Percentiles rank a stretch among this genome's conserved stretches.
Conservation (phyloP, 2,329 filamentous ascomycete genomes). For the Cladorrhinum sp. region DNA sequence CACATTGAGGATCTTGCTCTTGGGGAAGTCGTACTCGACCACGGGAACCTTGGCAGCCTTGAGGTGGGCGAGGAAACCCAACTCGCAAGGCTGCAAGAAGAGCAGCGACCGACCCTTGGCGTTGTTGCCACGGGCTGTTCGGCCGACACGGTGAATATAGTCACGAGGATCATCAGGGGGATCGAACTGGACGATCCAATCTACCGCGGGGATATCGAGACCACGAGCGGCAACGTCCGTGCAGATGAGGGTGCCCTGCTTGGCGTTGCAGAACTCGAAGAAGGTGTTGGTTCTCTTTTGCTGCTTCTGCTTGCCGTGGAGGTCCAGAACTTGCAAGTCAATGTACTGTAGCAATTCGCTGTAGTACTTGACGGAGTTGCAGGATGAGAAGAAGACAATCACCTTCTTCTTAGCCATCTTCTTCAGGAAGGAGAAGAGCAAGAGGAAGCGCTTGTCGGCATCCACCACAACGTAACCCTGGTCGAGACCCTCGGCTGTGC, state of each 20-base stretch:
- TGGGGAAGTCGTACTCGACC: constrained; percentile 92
- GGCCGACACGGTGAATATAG: constrained; percentile 94
- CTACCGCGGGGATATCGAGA: constrained; percentile 89
- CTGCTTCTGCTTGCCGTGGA: constrained; percentile 97
- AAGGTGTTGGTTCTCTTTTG: constrained; percentile 99
- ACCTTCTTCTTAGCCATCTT: constrained; percentile 93
- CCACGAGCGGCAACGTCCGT: constrained; percentile 95
- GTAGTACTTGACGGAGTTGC: constrained; percentile 94
- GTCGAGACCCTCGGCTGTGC: constrained; percentile 89
- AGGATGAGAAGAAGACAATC: constrained; percentile 93
- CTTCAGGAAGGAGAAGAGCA: constrained; percentile 93
- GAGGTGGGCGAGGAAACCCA: constrained; percentile 87
- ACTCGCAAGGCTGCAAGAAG: constrained; percentile 88
- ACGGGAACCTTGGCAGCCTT: constrained; percentile 90
- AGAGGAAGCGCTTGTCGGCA: constrained; percentile 85
- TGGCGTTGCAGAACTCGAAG: constrained; percentile 82
- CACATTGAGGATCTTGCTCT: constrained; percentile 87
- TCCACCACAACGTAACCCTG: constrained; percentile 96
- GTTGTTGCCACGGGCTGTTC: constrained; percentile 82
- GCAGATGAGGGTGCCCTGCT: constrained; percentile 84
- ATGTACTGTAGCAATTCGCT: constrained; percentile 96
- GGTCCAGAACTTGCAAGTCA: constrained; percentile 66
- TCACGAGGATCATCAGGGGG: constrained; percentile 86
- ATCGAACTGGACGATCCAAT: constrained; percentile 96
- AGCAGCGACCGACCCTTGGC: constrained; percentile 85